These are phyloP conservation scores for Leccinum subrobustum DNA, from an alignment of 1,284 basidiomycete species.

Conservation along the genomic window DNA sequence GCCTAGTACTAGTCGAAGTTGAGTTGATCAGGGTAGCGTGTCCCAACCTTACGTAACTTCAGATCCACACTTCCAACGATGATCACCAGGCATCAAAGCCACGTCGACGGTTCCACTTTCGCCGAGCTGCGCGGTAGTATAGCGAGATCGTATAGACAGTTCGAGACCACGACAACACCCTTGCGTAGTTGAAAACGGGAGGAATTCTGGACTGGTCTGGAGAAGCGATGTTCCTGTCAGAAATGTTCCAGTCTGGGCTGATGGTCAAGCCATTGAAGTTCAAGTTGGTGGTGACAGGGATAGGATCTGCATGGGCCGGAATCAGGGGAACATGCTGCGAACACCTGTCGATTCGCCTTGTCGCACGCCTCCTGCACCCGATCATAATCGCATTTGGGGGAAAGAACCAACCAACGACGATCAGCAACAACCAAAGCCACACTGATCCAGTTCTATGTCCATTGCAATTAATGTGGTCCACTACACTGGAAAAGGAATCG, in stretches of 20 bases:
- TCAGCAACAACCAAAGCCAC: constrained; percentile 43
- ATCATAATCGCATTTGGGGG: constrained; percentile 40
- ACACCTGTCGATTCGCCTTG: constrained; percentile 30
- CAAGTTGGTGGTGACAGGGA: constrained; percentile 9
- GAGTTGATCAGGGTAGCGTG: too few species aligned
- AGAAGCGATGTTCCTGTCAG: constrained; percentile 4
- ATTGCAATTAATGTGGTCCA: constrained; percentile 25
- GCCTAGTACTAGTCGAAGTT: too few species aligned
- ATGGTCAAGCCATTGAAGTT: constrained; percentile 21
- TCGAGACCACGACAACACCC: constrained; percentile 28
- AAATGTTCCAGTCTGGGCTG: constrained; percentile 5
- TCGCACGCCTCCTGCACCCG: constrained; percentile 33
- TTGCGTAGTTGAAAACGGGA: constrained; percentile 34
- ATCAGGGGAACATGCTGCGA: constrained; percentile 5
- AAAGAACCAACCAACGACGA: constrained; percentile 44
- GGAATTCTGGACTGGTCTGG: constrained; percentile 25
- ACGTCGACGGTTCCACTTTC: background rate
- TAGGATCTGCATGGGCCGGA: background rate
- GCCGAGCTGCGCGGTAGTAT: constrained; percentile 25
- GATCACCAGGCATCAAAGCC: constrained; percentile 7
- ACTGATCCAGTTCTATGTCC: constrained; percentile 39
- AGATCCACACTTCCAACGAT: too few species aligned
- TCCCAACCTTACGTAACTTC: too few species aligned
- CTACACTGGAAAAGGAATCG: constrained; percentile 36
- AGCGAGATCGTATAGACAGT: constrained; percentile 18